Base-by-base conservation (phyloP, 257 asterid species). In the Scutellaria minor region DNA sequence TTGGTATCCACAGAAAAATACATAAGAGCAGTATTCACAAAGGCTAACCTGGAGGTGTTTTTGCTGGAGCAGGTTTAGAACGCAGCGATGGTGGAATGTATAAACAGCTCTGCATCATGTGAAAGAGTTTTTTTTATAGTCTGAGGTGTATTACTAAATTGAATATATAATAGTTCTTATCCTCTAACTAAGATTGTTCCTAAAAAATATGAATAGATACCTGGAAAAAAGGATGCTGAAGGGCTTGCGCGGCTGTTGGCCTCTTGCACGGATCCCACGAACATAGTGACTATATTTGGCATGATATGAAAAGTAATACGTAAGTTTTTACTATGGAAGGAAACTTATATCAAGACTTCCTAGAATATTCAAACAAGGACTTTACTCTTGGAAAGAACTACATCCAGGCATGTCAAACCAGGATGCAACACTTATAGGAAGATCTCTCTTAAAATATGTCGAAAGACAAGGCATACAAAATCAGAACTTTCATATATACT, bases 191-290 rank as follows among this genome's bases (percentile, higher is more conserved):
- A 50, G 35, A 56, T 45, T 15, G 18, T 22, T 13, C 39, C 46
- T 18, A 22, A 77, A 27, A 20, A 22, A 53, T 61, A 71, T 24
- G 0, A 40, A 66, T 15, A 66, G 66, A 77, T 66, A 42, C 93
- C 90, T 87, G 86, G 78, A 88, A 86, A 79, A 88, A 88, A 13
- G 92, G 86, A 66, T 88, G 92, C 57, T 86, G 95, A 77, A 88
- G 92, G 63, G 84, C 89, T 64, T 86, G 88, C 52, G 68, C 73
- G 41, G 92, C 95, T 46, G 92, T 81, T 9, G 92, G 92, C 86
- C 95, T 88, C 84, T 86, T 86, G 87, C 71, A 70, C 5, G 95
- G 95, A 73, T 88, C 86, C 95, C 95, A 88, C 8, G 89, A 84
- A 73, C 94, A 88, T 69, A 88, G 85, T 13, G 88, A 84, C 90